These are phyloP conservation scores for Beta macrorhiza DNA, from an alignment of 179 eudicot species.

Conservation along the genomic window DNA sequence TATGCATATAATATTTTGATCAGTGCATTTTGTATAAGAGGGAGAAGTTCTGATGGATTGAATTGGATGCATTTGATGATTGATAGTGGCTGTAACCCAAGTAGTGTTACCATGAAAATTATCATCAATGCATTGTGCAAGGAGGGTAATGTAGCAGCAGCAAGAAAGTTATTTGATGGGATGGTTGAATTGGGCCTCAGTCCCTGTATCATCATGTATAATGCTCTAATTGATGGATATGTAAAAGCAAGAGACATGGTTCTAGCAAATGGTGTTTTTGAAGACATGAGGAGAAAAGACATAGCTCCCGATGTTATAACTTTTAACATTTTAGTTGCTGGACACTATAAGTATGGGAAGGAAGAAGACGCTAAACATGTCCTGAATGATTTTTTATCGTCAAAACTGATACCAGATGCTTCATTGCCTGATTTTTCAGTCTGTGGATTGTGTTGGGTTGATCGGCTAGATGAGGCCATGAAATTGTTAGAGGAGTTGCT, in stretches of 20 bases:
- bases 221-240: conserved; percentile 76
- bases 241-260: conserved; percentile 68
- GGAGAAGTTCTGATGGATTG: conserved; percentile 58
- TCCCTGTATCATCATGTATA: conserved; percentile 53
- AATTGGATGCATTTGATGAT: conserved; percentile 61
- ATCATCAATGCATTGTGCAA: conserved; percentile 65
- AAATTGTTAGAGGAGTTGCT: conserved; percentile 49
- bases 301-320: conserved; percentile 77
- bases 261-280: conserved; percentile 61
- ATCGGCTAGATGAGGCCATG: conserved; percentile 66
- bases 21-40: conserved; percentile 58
- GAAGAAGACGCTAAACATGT: conserved; percentile 57
- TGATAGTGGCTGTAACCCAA: conserved; percentile 58
- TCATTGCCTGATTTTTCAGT: conserved; percentile 58
- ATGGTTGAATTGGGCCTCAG: conserved; percentile 48
- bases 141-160: conserved; percentile 71
- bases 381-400: conserved; percentile 50
- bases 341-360: conserved; percentile 67
- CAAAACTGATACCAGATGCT: conserved; percentile 52
- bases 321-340: conserved; percentile 70
- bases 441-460: conserved; percentile 77
- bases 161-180: conserved; percentile 60
- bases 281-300: conserved; percentile 60
- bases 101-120: conserved; percentile 48
- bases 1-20: conserved; percentile 76